Base-by-base conservation (phyloP, 2,329 filamentous ascomycete genomes). In the Xylaria hypoxylon region DNA sequence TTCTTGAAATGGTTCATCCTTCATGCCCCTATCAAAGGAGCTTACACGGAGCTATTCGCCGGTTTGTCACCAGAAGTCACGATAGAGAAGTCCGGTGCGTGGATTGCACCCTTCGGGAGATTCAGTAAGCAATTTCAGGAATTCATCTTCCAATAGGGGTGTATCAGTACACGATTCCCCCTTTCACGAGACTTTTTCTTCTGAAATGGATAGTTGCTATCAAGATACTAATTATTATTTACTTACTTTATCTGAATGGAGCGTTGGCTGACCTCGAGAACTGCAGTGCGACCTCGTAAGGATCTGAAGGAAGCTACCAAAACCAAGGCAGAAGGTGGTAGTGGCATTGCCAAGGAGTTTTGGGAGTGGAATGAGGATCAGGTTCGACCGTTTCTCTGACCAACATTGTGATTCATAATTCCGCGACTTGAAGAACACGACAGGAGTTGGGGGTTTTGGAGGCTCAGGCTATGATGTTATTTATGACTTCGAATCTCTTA, bases 41-140 rank as follows among this genome's bases (percentile, higher is more conserved):
- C 79, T 1, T 82, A 80, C 67, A 81, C 80, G 0, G 78, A 81
- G 68, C 67, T 82, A 1, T 82, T 75, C 55, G 78, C 79, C 8
- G 80, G 77, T 0, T 72, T 80, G 44, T 77, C 77, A 0, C 72
- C 76, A 0, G 76, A 80, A 0, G 68, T 81, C 19, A 79, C 73
- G 2, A 56, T 74, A 22, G 74, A 77, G 26, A 73, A 78, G 31
- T 68, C 68, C 1, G 73, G 73, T 19, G 57, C 45, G 6, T 75
- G 69, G 67, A 71, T 85, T 19, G 75, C 81, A 26, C 83, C 84
- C 0, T 86, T 82, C 79, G 84, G 84, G 59, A 70, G 77, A 50
- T 70, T 76, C 42, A 67, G 60, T 62, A 51, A 57, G 60, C 11
- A 19, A 5, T 45, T 11, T 28, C 28, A 13, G 1, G 2, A 5